Base-by-base conservation (phyloP, 164 flowering plant species). In the Santalum album region DNA sequence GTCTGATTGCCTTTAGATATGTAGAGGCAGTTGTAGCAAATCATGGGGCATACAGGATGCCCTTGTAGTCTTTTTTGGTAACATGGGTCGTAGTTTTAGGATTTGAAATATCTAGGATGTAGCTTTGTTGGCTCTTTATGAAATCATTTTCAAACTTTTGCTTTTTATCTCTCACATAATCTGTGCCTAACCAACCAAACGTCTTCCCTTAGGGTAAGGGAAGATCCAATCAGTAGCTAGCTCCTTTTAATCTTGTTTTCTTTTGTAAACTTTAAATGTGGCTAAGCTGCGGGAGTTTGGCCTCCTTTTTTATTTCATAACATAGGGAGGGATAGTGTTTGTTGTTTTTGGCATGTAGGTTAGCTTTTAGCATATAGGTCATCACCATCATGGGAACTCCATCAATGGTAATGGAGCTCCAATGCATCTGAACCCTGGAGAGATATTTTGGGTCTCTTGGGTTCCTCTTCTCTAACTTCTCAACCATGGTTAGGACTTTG, bases 401-500 rank as follows among this genome's bases (percentile, higher is more conserved):
- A 74, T 63, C 39, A 59, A 56, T 64, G 82, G 77, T 25, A 50
- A 22, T 72, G 76, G 79, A 72, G 76, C 51, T 65, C 69, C 49
- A 70, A 59, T 49, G 63, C 75, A 67, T 68, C 25, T 63, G 65
- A 65, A 70, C 73, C 80, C 77, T 15, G 3, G 85, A 73, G 77
- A 68, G 55, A 77, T 77, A 73, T 80, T 87, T 87, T 69, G 76
- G 65, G 68, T 73, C 83, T 75, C 78, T 75, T 61, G 73, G 82
- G 72, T 78, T 69, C 67, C 68, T 73, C 74, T 70, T 56, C 62
- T 62, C 70, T 67, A 42, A 65, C 64, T 25, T 25, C 58, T 66
- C 83, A 72, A 77, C 86, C 94, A 82, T 85, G 94, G 88, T 82
- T 82, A 80, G 81, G 79, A 74, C 83, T 68, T 66, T 66, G 83